Base-by-base conservation (phyloP, 2,329 filamentous ascomycete species). In the Aspergillus fumigatiaffinis region DNA sequence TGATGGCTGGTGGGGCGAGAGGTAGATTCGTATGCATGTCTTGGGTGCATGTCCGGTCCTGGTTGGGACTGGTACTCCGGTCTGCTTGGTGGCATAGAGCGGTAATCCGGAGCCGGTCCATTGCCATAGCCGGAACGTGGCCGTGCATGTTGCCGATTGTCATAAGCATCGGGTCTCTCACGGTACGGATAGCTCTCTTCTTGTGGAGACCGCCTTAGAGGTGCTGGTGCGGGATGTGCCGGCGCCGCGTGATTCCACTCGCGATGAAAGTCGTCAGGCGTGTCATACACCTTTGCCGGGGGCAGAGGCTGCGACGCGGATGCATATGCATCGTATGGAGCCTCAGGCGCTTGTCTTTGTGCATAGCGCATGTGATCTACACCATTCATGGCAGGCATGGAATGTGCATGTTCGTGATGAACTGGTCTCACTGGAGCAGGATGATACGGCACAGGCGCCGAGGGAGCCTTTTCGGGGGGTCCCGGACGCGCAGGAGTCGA, bases 331-430 rank as follows among this genome's bases (percentile, higher is more conserved):
- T 84, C 80, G 62, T 83, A 69, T 55, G 61, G 42, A 78, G 49
- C 82, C 81, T 62, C 73, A 42, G 67, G 70, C 35, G 70, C 76
- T 29, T 93, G 89, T 5, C 86, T 87, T 1, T 91, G 91, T 28
- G 95, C 76, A 10, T 92, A 91, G 44, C 91, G 82, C 60, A 90
- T 82, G 79, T 92, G 92, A 35, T 93, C 85, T 46, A 84, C 80
- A 62, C 79, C 78, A 60, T 79, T 75, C 48, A 79, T 82, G 55
- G 77, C 78, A 32, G 59, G 60, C 14, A 57, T 53, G 28, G 58
- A 52, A 48, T 67, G 57, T 17, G 55, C 28, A 50, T 68, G 63
- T 52, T 69, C 60, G 49, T 56, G 50, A 35, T 60, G 61, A 67
- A 73, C 56, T 66, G 70, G 65, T 54, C 67, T 60, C 63, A 63